Percentiles rank a stretch among this genome's conserved stretches.
Conservation (phyloP, 768 basidiomycete genomes). For the Suillus cothurnatus region DNA sequence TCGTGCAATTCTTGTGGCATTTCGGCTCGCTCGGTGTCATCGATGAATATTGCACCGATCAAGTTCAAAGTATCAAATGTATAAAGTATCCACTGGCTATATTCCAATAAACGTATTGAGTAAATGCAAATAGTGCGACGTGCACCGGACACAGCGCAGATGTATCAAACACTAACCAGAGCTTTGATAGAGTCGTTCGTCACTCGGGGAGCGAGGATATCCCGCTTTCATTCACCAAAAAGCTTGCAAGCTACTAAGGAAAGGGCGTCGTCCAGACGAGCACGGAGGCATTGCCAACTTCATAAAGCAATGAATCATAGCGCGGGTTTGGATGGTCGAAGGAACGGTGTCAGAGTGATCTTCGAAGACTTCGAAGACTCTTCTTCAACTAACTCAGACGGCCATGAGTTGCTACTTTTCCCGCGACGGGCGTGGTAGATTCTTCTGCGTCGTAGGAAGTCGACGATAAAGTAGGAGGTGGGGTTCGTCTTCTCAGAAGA, state of each 20-base stretch:
- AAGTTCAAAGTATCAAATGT: constrained; percentile 42
- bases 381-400: constrained; percentile 50
- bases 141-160: constrained; percentile 20
- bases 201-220: constrained; percentile 11
- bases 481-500: constrained; percentile 46
- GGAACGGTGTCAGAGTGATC: constrained; percentile 41
- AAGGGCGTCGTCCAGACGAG: constrained; percentile 20
- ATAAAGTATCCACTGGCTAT: constrained; percentile 55
- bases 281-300: constrained; percentile 12
- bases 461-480: constrained; percentile 51
- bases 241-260: constrained; percentile 16
- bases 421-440: constrained; percentile 10
- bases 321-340: constrained; percentile 19
- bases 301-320: constrained; percentile 31
- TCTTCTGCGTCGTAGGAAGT: constrained; percentile 44
- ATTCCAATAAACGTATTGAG: constrained; percentile 25
- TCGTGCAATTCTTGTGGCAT: background rate
- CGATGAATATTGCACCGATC: constrained; percentile 41
- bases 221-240: constrained; percentile 16
- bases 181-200: constrained; percentile 9
- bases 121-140: constrained; percentile 16
- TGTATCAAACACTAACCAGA: constrained; percentile 31
- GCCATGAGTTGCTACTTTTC: constrained; percentile 15
- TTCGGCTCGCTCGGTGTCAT: constrained; percentile 27
- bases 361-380: constrained; percentile 48